phyloP scores from a whole-genome alignment of 306 rosid genomes.

The Senna tora region DNA sequence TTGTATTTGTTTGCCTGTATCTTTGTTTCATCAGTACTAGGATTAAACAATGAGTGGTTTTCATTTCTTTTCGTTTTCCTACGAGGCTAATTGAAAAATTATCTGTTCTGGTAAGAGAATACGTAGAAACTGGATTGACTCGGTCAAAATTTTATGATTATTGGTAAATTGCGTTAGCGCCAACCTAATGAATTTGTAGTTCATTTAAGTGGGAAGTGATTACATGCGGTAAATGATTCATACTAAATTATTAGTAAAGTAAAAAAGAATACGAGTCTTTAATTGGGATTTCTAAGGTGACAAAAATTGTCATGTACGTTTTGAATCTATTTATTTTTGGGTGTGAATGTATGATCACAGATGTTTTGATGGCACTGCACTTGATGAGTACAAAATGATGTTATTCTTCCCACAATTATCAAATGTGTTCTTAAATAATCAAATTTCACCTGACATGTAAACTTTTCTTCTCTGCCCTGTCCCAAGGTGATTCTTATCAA shows the following conservation, averaged over 20 bases:
- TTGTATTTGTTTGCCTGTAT: not conserved
- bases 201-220: not conserved
- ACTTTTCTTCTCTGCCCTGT: not conserved
- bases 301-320: not conserved
- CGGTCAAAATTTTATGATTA: not conserved
- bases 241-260: not conserved
- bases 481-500: constrained; percentile 44
- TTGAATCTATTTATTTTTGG: constrained; percentile 1
- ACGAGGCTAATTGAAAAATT: not conserved
- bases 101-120: not conserved
- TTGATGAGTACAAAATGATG: not conserved
- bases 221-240: not conserved
- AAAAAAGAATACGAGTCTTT: not conserved
- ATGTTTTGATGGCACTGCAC: not conserved
- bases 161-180: not conserved
- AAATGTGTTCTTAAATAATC: constrained; percentile 13
- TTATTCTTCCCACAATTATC: constrained; percentile 4
- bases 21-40: not conserved
- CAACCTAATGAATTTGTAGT: not conserved
- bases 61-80: not conserved
- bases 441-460: not conserved
- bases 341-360: not conserved
- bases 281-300: not conserved
- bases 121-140: not conserved
- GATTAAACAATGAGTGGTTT: not conserved